These are phyloP conservation scores for Kluyveromyces dobzhanskii DNA, from an alignment of 805 yeast genomes.

Conservation along the genomic window DNA sequence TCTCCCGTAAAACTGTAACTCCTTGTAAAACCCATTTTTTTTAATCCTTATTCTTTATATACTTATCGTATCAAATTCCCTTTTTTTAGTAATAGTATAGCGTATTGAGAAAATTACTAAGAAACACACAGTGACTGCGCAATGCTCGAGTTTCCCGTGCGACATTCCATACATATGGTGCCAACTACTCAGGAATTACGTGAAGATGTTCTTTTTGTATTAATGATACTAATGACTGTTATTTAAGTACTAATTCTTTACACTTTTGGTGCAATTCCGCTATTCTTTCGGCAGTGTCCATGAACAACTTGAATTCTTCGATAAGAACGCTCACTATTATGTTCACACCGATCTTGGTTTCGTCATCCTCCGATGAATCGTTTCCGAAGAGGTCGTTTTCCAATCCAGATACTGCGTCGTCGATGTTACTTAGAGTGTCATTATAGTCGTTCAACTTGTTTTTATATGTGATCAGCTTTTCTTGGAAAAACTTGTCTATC, in stretches of 20 bases:
- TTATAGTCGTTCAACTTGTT: slow-evolving; percentile 43
- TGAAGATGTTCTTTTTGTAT: no score
- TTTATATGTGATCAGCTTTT: slow-evolving; percentile 30
- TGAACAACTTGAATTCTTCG: slow-evolving; percentile 60
- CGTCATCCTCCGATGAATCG: slow-evolving; percentile 12
- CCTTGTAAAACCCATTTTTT: no score
- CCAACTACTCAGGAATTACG: no score
- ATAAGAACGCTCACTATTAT: slow-evolving; percentile 53
- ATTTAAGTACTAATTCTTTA: slow-evolving; percentile 18
- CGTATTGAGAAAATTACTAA: no score
- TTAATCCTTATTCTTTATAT: no score
- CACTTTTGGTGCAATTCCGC: slow-evolving; percentile 61
- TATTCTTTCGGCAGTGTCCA: slow-evolving; percentile 66
- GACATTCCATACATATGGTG: no score
- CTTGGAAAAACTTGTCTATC: slow-evolving; percentile 48
- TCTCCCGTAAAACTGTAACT: no score
- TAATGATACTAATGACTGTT: no score
- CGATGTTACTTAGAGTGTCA: slow-evolving; percentile 43
- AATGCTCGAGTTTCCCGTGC: no score
- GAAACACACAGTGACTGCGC: no score
- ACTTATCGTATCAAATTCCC: no score
- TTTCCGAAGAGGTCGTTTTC: slow-evolving; percentile 36
- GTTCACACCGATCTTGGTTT: slow-evolving; percentile 31
- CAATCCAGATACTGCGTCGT: slow-evolving; percentile 53
- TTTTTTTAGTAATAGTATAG: no score